phyloP scores from a whole-genome alignment of 106 monocot species.

The Dioscorea alata region DNA sequence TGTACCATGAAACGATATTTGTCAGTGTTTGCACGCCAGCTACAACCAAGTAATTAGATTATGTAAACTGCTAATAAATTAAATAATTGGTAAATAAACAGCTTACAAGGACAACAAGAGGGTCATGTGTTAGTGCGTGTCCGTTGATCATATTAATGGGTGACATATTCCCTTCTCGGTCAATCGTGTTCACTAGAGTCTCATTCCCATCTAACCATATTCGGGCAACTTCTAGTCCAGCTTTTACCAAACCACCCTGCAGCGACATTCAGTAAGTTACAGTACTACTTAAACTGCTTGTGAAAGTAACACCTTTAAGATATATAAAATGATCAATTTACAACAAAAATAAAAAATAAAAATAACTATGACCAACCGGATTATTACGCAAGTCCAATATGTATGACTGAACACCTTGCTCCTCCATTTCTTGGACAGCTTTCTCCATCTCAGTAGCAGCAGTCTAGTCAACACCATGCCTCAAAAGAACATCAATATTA shows the following conservation, averaged over 20 bases:
- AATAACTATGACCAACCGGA: slow-evolving; percentile 46
- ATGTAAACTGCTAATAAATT: too few species aligned
- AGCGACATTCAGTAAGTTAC: slow-evolving; percentile 4
- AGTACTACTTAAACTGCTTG: not conserved
- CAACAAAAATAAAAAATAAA: not conserved
- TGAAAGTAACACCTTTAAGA: too few species aligned
- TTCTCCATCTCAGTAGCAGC: slow-evolving; percentile 93
- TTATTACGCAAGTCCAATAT: slow-evolving; percentile 94
- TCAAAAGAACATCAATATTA: too few species aligned
- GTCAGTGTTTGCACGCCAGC: too few species aligned
- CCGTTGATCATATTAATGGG: slow-evolving; percentile 76
- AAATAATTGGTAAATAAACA: not conserved
- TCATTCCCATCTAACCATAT: slow-evolving; percentile 97
- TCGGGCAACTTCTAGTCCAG: slow-evolving; percentile 93
- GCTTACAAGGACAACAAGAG: slow-evolving; percentile 95
- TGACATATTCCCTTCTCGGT: slow-evolving; percentile 80
- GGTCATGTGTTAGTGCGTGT: slow-evolving; percentile 88
- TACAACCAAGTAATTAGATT: too few species aligned
- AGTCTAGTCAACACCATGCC: slow-evolving; percentile 34
- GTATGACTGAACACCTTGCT: slow-evolving; percentile 87
- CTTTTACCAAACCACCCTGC: slow-evolving; percentile 93
- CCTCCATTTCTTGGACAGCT: slow-evolving; percentile 67
- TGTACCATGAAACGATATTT: too few species aligned
- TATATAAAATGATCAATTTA: not conserved
- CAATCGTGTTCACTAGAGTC: slow-evolving; percentile 90